Evolutionary conservation across 148 eudicot genomes (phyloP).

Genomic region (Chenopodium berlandieri): DNA sequence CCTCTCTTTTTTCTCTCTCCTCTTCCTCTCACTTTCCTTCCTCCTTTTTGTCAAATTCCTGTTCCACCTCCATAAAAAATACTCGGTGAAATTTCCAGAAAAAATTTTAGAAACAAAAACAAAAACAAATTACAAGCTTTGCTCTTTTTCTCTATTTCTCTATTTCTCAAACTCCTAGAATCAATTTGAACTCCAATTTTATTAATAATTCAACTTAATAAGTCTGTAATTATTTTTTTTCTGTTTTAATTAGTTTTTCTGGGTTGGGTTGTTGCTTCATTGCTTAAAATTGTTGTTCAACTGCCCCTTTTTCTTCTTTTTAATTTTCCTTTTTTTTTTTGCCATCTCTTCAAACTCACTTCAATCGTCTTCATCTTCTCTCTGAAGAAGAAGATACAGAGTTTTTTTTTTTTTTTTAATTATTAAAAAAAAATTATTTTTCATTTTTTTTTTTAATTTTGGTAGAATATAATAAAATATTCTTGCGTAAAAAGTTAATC

Average conservation of each 20-base stretch:
- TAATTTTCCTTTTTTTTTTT: neutral
- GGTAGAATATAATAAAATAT: neutral
- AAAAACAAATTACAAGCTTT: neutral
- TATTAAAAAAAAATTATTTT: neutral
- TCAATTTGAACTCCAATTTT: neutral
- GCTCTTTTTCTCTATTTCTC: neutral
- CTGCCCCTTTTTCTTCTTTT: constrained; percentile 15
- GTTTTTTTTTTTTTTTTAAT: neutral
- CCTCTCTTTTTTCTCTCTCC: neutral
- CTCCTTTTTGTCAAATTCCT: constrained; percentile 2
- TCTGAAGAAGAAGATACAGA: neutral
- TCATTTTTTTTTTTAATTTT: constrained; percentile 1
- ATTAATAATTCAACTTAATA: neutral
- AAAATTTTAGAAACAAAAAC: neutral
- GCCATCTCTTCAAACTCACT: neutral
- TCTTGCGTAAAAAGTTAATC: constrained; percentile 14
- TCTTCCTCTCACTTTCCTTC: constrained; percentile 15
- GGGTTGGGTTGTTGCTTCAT: neutral
- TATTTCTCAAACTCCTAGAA: neutral
- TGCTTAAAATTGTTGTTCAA: constrained; percentile 21
- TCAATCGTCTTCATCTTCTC: constrained; percentile 5
- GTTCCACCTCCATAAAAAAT: neutral
- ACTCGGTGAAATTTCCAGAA: neutral
- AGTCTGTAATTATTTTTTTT: neutral
- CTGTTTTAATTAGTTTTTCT: neutral